phyloP scores from a whole-genome alignment of 2,329 filamentous ascomycete species.

The Cordyceps fumosorosea region DNA sequence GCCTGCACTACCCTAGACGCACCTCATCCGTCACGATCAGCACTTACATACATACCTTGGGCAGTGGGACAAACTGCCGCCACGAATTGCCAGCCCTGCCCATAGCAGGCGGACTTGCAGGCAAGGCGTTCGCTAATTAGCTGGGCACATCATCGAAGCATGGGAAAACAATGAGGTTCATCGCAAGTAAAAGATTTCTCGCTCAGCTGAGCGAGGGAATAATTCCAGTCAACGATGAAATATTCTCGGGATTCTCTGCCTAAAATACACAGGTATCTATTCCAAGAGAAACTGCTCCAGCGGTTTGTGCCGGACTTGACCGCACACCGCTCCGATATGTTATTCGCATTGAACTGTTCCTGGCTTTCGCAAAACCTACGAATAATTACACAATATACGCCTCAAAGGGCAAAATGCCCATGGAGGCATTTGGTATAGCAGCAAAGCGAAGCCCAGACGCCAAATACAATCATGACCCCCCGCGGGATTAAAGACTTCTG shows the following conservation, averaged over 20 bases:
- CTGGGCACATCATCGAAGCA: background rate
- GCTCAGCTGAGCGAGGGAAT: background rate
- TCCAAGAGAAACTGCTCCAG: background rate
- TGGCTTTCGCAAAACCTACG: too few relatives aligned
- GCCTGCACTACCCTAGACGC: background rate
- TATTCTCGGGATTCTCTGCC: background rate
- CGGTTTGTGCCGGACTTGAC: background rate
- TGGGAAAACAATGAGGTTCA: background rate
- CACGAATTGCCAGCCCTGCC: background rate
- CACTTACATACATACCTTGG: conserved; percentile 8
- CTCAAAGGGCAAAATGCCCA: background rate
- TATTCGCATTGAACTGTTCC: background rate
- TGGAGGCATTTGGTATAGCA: background rate
- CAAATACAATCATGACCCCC: background rate
- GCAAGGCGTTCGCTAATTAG: too few relatives aligned
- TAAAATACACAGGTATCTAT: background rate
- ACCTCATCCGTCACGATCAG: conserved; percentile 2
- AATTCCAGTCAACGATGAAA: background rate
- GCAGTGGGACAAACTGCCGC: conserved; percentile 5
- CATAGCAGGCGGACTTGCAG: background rate
- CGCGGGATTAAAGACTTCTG: too few relatives aligned
- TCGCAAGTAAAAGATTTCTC: background rate
- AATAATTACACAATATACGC: background rate
- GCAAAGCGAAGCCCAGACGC: background rate
- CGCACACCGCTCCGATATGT: background rate